These are phyloP conservation scores for Saccharomycopsis olivae DNA, from an alignment of 805 yeast species.

Conservation along the genomic window DNA sequence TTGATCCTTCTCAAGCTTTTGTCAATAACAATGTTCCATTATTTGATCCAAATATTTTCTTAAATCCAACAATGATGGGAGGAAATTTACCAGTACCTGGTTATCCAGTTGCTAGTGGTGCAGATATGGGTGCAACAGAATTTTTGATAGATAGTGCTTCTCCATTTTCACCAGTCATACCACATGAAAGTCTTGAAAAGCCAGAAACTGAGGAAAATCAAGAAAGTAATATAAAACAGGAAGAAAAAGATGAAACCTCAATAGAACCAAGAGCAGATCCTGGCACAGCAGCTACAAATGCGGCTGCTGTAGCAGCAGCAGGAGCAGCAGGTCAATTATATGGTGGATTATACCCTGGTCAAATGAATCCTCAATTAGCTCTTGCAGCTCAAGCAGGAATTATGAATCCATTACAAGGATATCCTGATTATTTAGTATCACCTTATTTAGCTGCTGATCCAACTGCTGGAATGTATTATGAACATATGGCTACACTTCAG, in stretches of 20 bases:
- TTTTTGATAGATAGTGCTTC: constrained; percentile 42
- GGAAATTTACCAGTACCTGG: constrained; percentile 18
- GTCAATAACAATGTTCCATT: constrained; percentile 6
- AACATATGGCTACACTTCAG: constrained; percentile 8
- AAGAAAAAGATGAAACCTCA: too few species aligned
- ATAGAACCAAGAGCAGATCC: neutral
- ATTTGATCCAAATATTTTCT: constrained; percentile 23
- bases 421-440: too few species aligned
- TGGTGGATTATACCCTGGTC: neutral
- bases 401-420: neutral
- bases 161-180: constrained; percentile 28
- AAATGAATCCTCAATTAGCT: neutral
- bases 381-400: neutral
- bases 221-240: neutral
- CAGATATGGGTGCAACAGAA: too few species aligned
- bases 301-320: neutral
- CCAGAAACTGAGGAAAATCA: neutral
- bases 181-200: too few species aligned
- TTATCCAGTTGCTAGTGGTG: constrained; percentile 19
- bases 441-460: neutral
- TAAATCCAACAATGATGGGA: constrained; percentile 21
- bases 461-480: constrained; percentile 3
- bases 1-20: constrained; percentile 13
- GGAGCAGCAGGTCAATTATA: neutral
- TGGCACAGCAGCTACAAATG: neutral